These are phyloP conservation scores for Phascolomyces articulosus DNA, from an alignment of 371 early-diverging fungal species.

Conservation along the genomic window DNA sequence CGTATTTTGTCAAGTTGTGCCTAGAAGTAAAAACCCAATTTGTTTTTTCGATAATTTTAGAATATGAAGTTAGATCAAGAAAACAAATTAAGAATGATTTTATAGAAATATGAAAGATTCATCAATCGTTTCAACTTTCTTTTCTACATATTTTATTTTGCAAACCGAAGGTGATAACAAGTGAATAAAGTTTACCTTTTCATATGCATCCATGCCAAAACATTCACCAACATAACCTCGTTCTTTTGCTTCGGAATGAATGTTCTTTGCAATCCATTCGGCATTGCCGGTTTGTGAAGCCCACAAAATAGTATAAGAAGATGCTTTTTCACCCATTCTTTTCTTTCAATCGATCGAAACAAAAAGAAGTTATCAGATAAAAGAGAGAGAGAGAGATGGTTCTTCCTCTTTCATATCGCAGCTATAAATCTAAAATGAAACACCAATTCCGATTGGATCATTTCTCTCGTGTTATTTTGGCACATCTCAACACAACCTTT, in stretches of 20 bases:
- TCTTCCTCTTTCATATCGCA: background rate
- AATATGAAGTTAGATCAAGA: too few relatives aligned
- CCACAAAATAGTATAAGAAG: conserved; percentile 63
- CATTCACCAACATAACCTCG: conserved; percentile 71
- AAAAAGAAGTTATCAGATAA: background rate
- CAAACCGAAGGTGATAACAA: too few relatives aligned
- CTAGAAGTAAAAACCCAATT: too few relatives aligned
- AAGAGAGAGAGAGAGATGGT: background rate
- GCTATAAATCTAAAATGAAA: background rate
- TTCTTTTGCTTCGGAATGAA: conserved; percentile 73
- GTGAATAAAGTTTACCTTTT: conserved; percentile 67
- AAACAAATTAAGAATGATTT: too few relatives aligned
- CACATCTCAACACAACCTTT: too few relatives aligned
- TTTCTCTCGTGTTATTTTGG: too few relatives aligned
- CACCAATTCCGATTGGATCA: background rate
- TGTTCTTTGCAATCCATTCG: conserved; percentile 87
- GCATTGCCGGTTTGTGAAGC: conserved; percentile 95
- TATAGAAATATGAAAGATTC: background rate
- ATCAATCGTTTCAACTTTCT: too few relatives aligned
- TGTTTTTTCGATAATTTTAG: too few relatives aligned
- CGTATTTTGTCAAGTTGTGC: conserved; percentile 48
- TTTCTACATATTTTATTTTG: too few relatives aligned
- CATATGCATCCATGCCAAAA: conserved; percentile 73
- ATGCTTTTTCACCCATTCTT: conserved; percentile 24
- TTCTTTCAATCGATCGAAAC: background rate